Conservation (phyloP, 1,139 yeast genomes). For the Sugiyamaella xylanicola region DNA sequence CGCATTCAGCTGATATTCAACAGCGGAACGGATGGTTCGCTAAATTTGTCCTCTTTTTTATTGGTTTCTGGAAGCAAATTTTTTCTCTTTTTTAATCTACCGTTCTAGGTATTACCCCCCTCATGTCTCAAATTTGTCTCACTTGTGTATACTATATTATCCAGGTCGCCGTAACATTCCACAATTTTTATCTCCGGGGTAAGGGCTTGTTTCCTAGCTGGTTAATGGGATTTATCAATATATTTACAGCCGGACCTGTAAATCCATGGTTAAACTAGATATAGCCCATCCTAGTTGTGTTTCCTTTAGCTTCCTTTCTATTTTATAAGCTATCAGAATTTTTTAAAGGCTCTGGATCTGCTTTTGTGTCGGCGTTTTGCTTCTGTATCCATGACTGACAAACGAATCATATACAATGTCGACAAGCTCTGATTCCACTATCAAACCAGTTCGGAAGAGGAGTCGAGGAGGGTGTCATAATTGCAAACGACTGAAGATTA, state of each 20-base stretch:
- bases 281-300: background rate
- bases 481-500: conserved; percentile 29
- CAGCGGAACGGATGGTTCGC: too few species aligned
- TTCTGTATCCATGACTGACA: background rate
- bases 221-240: too few species aligned
- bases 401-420: background rate
- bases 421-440: conserved; percentile 4
- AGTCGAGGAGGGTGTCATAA: conserved; percentile 41
- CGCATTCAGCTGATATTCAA: too few species aligned
- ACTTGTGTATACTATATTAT: background rate
- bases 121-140: too few species aligned
- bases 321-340: too few species aligned
- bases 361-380: too few species aligned
- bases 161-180: background rate
- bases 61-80: too few species aligned
- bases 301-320: background rate
- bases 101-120: too few species aligned
- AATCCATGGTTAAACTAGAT: background rate
- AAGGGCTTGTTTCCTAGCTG: background rate
- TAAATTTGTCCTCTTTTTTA: too few species aligned
- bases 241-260: background rate
- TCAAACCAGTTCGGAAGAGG: conserved; percentile 32
- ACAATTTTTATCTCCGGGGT: background rate
- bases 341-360: too few species aligned
- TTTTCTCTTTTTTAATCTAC: too few species aligned